Base-by-base conservation (phyloP, 2,329 filamentous ascomycete genomes). In the Nothophaeocryptopus gaeumannii region DNA sequence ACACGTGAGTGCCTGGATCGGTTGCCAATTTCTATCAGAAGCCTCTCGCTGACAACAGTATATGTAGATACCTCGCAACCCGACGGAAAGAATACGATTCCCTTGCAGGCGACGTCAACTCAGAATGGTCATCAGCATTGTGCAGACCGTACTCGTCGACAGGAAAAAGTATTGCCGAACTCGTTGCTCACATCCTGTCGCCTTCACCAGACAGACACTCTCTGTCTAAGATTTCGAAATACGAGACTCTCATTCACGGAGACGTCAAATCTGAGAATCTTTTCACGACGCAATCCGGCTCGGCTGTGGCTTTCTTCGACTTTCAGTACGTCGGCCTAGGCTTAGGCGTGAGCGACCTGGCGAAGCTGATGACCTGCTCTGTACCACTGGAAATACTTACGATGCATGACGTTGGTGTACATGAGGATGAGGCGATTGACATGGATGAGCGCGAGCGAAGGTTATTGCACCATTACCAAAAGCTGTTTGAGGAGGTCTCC, bases 201-300 rank as follows among this genome's bases (percentile, higher is more conserved):
- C 78, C 79, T 0, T 64, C 53, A n/a, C 8, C 60, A 5, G 10
- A 26, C 13, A n/a, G 20, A 12, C 13, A 11, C n/a, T 26, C 29
- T 13, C 4, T 5, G 13, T 73, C 72, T 7, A 48, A 68, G 1
- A 71, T 73, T 1, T 3, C 20, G 20, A 50, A 50, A 1, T 71
- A 71, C 31, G 61, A 84, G 55, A 83, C 82, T 0, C 73, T 81
- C 12, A 79, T 87, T 7, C 84, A 87, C 58, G 84, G 84, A 7
- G 84, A 87, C 49, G 82, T 86, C 44, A 87, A 87, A 64, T 83
- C 80, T 0, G 83, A 86, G 57, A 87, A 87, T 51, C 72, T 86
- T 5, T 85, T 85, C 59, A 80, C 79, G 0, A 81, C 71, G 0
- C 50, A 60, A 0, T 56, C 63, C 0, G 81, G 79, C 1, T 66